Percentiles rank a stretch among this genome's conserved stretches.
phyloP scores from a whole-genome alignment of 768 basidiomycete genomes.

The Suillus plorans region DNA sequence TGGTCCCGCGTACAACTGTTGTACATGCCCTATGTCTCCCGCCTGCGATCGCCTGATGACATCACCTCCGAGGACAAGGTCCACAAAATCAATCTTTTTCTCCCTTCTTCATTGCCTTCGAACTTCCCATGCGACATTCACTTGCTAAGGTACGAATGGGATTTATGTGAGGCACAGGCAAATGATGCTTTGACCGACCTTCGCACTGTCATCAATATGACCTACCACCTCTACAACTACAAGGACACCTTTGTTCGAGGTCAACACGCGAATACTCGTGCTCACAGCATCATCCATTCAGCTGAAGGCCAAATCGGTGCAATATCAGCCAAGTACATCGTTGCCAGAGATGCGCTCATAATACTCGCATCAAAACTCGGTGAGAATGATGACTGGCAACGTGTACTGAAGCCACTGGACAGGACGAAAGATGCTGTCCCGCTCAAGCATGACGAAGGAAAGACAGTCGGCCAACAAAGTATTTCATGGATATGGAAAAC shows the following conservation, averaged over 20 bases:
- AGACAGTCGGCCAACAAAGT: background rate
- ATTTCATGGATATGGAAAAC: slow-evolving; percentile 1
- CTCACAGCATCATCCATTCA: background rate
- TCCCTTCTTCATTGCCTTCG: background rate
- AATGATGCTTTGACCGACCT: background rate
- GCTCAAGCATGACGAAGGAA: background rate
- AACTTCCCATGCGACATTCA: background rate
- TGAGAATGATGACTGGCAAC: background rate
- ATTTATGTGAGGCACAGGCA: too few relatives aligned
- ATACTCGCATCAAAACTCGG: background rate
- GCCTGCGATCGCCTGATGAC: background rate
- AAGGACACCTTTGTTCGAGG: background rate
- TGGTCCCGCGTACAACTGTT: background rate
- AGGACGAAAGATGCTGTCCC: background rate
- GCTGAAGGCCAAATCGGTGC: background rate
- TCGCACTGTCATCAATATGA: background rate
- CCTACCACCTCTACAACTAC: slow-evolving; percentile 1
- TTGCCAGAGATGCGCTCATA: background rate
- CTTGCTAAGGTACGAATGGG: too few relatives aligned
- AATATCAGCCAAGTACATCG: background rate
- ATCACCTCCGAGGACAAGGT: background rate
- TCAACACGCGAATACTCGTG: background rate
- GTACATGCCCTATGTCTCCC: background rate
- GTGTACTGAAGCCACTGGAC: background rate
- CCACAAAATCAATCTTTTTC: background rate